Base-by-base conservation (phyloP, 164 flowering plant species). In the Malania oleifera region DNA sequence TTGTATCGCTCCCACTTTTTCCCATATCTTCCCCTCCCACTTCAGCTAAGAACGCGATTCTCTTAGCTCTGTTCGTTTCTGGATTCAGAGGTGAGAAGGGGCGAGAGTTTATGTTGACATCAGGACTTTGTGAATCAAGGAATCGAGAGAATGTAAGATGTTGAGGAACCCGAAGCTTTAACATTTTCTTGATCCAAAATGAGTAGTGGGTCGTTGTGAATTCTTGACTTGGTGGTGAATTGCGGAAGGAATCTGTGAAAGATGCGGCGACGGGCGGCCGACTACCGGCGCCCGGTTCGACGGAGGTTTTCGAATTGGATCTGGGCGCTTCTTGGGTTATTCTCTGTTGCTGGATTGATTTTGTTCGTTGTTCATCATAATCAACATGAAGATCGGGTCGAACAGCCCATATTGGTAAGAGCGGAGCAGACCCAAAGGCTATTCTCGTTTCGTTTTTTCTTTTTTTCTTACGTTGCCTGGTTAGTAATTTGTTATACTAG, bases 181-280 rank as follows among this genome's bases (percentile, higher is more conserved):
- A n/a, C 19, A 3, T 2, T 43, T 62, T 54, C 7, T 67, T 24
- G 47, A 26, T 54, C 52, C 35, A 58, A 53, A 63, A 60, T 67
- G 72, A 56, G 65, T 57, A 18, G 63, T 67, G 67, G 70, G 72
- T 64, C 9, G 54, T 39, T 27, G 5, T 54, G 68, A 31, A 57
- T 54, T 72, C 37, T 44, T 34, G 79, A 64, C 70, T 80, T 61
- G 63, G 70, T 44, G 64, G 51, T 75, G 79, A 75, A 57, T 63
- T 61, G 81, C 66, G 71, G 78, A 65, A 56, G 61, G 54, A 41
- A 51, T 54, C 60, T 46, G 57, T 39, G 57, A 63, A 77, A 63
- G 77, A 89, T 85, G 95, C 63, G 98, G 74, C 75, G 95, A 65
- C 80, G 95, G 81, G 80, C 89, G 49, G 83, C 90, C 73, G 95